Base-by-base conservation (phyloP, 1,139 yeast genomes). In the Hansenula sp. region DNA sequence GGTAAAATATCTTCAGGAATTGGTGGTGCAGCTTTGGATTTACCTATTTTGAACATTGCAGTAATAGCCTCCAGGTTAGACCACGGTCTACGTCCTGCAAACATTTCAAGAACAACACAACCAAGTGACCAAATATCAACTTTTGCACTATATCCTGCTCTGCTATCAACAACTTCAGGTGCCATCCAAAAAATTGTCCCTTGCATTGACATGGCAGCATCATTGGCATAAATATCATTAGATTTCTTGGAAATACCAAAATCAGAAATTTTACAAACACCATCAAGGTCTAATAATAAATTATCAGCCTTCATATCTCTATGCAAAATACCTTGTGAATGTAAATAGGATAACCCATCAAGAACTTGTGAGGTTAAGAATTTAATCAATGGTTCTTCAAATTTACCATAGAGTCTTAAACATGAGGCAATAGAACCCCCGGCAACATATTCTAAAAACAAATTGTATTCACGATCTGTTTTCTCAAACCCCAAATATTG, bases 141-240 rank as follows among this genome's bases (percentile, higher is more conserved):
- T 64, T 94, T 94, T 25, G 99, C 99, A 68, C 96, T 88, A 61
- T 94, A 94, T 0, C 98, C 98, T 60, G 85, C 96, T 53, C 84
- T 57, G 54, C 83, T 83, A 59, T 87, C 89, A 45, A 94, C 90
- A 48, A 94, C 96, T 62, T 94, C 99, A 0, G 99, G 99, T 0
- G 99, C 99, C 99, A 94, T 94, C 99, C 99, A 94, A 62, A 91
- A 94, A 3, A 94, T 91, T 0, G 99, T 91, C 18, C 99, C 99
- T 65, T 94, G 96, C 93, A 85, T 86, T 13, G 98, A 91, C 96
- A 91, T 88, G 47, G 89, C 96, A 2, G 96, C 91, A 56, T 88
- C 84, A 59, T 93, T 91, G 24, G 87, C 83, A 62, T 93, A 93
- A 35, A 93, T 88, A 60, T 93, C 93, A 50, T 80, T 77, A 0